phyloP scores from a whole-genome alignment of 139 green algal species.

The Chlorella sp. region DNA sequence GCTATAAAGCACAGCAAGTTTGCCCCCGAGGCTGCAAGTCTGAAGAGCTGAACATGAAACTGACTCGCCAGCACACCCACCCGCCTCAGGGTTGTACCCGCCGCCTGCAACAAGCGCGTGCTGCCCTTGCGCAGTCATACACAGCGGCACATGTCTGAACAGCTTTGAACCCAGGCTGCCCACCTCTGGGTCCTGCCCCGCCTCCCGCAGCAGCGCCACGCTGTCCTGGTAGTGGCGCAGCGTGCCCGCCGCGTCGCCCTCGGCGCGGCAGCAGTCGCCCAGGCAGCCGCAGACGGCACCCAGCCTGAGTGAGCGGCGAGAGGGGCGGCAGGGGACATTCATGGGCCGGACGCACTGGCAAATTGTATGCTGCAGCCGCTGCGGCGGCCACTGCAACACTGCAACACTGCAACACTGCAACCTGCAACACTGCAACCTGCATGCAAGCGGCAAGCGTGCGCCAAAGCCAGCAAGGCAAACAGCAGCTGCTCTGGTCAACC shows the following conservation, averaged over 20 bases:
- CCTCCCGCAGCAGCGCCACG: slow-evolving; percentile 9
- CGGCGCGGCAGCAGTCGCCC: slow-evolving; percentile 37
- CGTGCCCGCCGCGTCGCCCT: slow-evolving; percentile 27
- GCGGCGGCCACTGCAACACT: too few species aligned
- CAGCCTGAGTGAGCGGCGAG: neutral
- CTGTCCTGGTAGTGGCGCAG: slow-evolving; percentile 24
- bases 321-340: neutral
- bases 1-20: too few species aligned
- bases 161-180: neutral
- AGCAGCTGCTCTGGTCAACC: too few species aligned
- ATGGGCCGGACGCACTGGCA: neutral
- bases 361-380: too few species aligned
- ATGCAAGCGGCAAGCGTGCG: too few species aligned
- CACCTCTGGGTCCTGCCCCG: slow-evolving; percentile 18
- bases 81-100: neutral
- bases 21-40: too few species aligned
- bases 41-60: neutral
- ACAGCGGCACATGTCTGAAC: neutral
- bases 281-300: slow-evolving; percentile 43
- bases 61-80: neutral
- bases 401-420: too few species aligned
- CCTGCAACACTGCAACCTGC: too few species aligned
- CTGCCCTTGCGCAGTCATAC: neutral
- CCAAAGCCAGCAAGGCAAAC: too few species aligned
- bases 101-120: neutral